phyloP scores from a whole-genome alignment of 768 basidiomycete genomes.

The Suillus subalutaceus region DNA sequence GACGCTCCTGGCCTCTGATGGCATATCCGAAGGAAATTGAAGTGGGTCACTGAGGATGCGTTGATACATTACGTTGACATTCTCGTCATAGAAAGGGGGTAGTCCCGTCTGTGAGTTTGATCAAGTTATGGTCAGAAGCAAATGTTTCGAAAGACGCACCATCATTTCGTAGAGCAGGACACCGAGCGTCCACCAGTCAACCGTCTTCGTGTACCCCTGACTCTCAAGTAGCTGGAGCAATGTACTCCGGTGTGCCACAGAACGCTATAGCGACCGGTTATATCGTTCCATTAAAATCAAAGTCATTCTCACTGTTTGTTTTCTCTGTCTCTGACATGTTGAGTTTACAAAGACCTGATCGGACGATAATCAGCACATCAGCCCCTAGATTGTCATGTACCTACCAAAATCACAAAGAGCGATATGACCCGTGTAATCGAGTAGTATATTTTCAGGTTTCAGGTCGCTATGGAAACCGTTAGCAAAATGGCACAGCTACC shows the following conservation, averaged over 20 bases:
- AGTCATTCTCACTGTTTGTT: constrained; percentile 79
- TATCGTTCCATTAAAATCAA: not conserved
- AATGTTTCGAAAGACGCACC: constrained; percentile 43
- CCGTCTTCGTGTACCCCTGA: constrained; percentile 96
- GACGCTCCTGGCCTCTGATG: constrained; percentile 84
- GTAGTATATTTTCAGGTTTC: constrained; percentile 96
- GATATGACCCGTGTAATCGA: constrained; percentile 98
- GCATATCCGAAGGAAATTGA: constrained; percentile 87
- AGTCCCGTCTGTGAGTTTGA: constrained; percentile 72
- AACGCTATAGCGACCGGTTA: constrained; percentile 59
- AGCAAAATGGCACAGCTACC: constrained; percentile 1
- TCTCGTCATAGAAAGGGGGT: constrained; percentile 98
- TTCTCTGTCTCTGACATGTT: constrained; percentile 99
- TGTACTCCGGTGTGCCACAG: constrained; percentile 99
- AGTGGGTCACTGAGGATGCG: constrained; percentile 94
- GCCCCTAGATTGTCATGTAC: constrained; percentile 10
- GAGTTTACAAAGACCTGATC: constrained; percentile 79
- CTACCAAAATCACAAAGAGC: constrained; percentile 94
- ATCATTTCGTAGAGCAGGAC: constrained; percentile 98
- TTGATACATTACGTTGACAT: constrained; percentile 97
- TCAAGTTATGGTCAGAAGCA: constrained; percentile 5
- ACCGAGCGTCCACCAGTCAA: constrained; percentile 99
- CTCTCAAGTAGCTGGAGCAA: constrained; percentile 93
- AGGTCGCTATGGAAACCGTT: constrained; percentile 65
- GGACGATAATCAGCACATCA: constrained; percentile 10